Base-by-base conservation (phyloP, 225 moss, liverwort and hornwort species). In the Climacium dendroides region DNA sequence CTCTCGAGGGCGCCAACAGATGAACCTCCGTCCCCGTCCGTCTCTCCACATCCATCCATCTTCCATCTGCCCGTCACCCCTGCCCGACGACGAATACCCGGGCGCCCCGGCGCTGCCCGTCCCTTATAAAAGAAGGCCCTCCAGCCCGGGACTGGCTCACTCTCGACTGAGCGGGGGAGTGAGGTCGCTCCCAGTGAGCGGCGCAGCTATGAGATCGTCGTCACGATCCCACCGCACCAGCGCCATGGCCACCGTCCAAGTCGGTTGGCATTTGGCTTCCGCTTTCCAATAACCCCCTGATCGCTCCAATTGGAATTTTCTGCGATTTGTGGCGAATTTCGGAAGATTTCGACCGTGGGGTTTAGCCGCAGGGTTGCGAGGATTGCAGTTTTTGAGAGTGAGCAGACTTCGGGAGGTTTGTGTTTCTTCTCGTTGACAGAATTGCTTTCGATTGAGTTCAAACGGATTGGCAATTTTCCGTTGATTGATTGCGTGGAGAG, bases 91-190 rank as follows among this genome's bases (percentile, higher is more conserved):
- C 74, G 62, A 85, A 75, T 85, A 18, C 35, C 61, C 55, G 62
- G 61, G 61, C 8, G 48, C 62, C 84, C 19, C 26, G 64, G 57
- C 7, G 79, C 71, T 64, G 81, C 76, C 72, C 83, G 65, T 13
- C 26, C 26, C 48, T 78, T 87, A 91, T 91, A 91, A 85, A 90
- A 86, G 0, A 67, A 37, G 45, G 86, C 14, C 15, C 60, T n/a
- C 81, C 64, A 62, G 83, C 43, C 19, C 70, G 24, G 5, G 32
- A 12, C 54, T n/a, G 65, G 52, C 64, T 85, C 50, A 85, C 85
- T 85, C 86, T 79, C 74, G 73, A 43, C 58, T 82, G 87, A 79
- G 89, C 86, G 89, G 89, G 89, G 87, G 89, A 79, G 89, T 85
- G 91, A 86, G 78, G 87, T 86, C 83, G 89, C 91, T 89, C 79